Evolutionary conservation across 768 basidiomycete genomes (phyloP), one percentile per base, ranked within the genome.

Genomic region (Bullera alba): DNA sequence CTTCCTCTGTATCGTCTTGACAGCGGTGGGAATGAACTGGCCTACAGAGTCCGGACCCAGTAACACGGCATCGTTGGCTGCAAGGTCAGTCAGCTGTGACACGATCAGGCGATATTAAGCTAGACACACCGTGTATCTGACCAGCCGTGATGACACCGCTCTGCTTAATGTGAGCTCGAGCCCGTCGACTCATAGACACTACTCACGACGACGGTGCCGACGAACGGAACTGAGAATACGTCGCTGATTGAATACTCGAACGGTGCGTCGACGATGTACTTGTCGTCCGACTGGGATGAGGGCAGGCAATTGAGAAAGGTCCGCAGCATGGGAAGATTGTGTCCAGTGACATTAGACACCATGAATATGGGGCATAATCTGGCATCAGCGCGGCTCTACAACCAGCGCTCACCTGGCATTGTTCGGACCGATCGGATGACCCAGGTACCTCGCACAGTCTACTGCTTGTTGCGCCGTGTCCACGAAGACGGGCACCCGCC

Each of bases 1-100:
- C 72, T 96, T 99, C 51, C 92, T 80, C 74, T 97, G 92, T 75
- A 99, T 99, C 58, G 83, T 86, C 76, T 87, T 89, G 54, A 99
- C 76, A 7, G 82, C 75, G 0, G 87, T 87, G 32, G 79, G 78
- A 54, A 83, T 80, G 72, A 84, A 97, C 61, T 86, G 83, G 2
- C 93, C 93, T 46, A 90, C 87, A 0, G 87, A 81, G 69, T 99
- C 95, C 1, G 95, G 95, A 1, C 93, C 95, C 42, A 95, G 76
- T 19, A 89, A 72, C 23, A 93, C 81, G 0, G 82, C 69, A 64
- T 97, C 90, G 22, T 89, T 90, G 4, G 83, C 79, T 68, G 58
- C 85, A 42, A 86, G 83, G 19, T 89, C 86, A 7, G 45, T 42
- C 8, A 48, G 41, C 5, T 34, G 25, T 22, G 19, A 23, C 16